Conservation (phyloP, 225 moss, liverwort and hornwort genomes). For the Pseudisothecium myosuroides region DNA sequence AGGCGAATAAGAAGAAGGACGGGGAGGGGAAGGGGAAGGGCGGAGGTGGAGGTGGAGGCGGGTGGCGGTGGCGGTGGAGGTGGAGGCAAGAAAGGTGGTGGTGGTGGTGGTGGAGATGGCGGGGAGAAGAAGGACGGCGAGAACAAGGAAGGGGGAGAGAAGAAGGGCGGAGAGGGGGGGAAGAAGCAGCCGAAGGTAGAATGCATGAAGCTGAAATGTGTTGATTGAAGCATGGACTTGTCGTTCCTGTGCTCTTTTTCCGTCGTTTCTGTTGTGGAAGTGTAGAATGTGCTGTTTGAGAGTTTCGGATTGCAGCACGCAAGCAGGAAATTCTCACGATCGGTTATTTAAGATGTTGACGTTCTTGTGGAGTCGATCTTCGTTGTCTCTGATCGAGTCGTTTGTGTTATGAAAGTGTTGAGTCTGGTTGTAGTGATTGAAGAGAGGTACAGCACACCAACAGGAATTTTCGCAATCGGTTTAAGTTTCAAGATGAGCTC, state of each 20-base stretch:
- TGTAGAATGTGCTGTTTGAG: not conserved
- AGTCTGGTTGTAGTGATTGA: not conserved
- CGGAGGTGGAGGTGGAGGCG: not conserved
- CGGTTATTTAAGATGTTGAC: not conserved
- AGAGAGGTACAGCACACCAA: not conserved
- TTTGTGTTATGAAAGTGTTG: not conserved
- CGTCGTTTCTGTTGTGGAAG: not conserved
- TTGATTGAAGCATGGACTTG: not conserved
- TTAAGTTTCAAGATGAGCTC: not conserved
- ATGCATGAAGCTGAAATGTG: not conserved
- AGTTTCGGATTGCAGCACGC: not conserved
- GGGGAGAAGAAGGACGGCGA: not conserved
- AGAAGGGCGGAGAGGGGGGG: not conserved
- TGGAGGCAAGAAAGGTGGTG: not conserved
- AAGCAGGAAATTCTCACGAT: not conserved
- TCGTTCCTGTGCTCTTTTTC: not conserved
- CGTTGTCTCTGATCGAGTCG: not conserved
- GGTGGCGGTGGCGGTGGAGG: not conserved
- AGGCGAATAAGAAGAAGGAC: not conserved
- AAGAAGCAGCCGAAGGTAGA: slow-evolving; percentile 30
- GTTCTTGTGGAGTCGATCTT: not conserved
- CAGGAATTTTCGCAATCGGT: not conserved
- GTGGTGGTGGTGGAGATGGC: not conserved
- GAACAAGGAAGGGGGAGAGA: not conserved
- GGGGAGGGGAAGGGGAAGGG: not conserved